These are phyloP conservation scores for Borovskyia barvae DNA, from an alignment of 208 protist species.

Conservation along the genomic window DNA sequence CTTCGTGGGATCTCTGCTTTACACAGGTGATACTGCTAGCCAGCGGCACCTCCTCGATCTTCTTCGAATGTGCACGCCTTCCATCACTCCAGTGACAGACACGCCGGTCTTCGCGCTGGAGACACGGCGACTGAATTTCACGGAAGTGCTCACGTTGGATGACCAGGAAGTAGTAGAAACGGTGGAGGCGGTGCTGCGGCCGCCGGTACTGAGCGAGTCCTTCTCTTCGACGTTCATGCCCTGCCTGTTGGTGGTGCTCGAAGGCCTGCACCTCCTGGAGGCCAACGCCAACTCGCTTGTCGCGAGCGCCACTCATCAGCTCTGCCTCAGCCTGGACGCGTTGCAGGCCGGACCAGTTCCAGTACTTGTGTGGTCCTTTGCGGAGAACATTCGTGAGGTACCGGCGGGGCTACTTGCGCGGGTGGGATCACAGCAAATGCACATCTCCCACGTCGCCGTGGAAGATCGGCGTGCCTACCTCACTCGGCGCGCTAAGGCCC, in stretches of 20 bases:
- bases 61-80: conserved; percentile 8
- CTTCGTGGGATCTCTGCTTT: conserved; percentile 8
- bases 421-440: conserved; percentile 27
- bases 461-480: conserved; percentile 30
- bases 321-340: conserved; percentile 46
- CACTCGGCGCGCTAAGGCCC: too few relatives aligned
- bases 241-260: conserved; percentile 37
- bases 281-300: conserved; percentile 27
- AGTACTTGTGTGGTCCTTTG: conserved; percentile 20
- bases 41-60: conserved; percentile 14
- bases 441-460: conserved; percentile 19
- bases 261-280: conserved; percentile 49
- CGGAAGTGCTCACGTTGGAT: conserved; percentile 41
- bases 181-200: conserved; percentile 27
- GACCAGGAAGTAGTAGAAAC: conserved; percentile 45
- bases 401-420: conserved; percentile 4
- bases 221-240: neutral
- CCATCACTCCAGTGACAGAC: conserved; percentile 3
- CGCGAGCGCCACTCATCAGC: conserved; percentile 36
- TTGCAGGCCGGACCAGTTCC: conserved; percentile 9
- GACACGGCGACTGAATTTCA: conserved; percentile 36
- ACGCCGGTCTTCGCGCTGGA: conserved; percentile 25
- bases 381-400: conserved; percentile 8
- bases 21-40: conserved; percentile 11
- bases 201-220: conserved; percentile 9